A percentile compares a stretch with the other conserved stretches of the same genome.
These are phyloP conservation scores for Phytophthora sansomeana DNA, from an alignment of 352 stramenopile species.

Conservation along the genomic window DNA sequence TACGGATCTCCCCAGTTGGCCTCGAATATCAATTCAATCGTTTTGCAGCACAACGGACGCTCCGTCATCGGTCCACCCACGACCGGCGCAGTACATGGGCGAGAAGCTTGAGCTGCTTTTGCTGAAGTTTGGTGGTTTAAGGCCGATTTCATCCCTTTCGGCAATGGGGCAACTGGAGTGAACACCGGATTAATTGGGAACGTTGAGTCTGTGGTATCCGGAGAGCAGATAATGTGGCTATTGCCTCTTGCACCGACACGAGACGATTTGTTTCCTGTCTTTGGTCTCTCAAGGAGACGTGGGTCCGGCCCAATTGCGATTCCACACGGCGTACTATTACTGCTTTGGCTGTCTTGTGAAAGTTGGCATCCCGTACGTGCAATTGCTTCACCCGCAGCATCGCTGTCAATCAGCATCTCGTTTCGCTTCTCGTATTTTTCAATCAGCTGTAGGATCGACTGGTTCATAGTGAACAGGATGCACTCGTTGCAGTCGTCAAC, in stretches of 20 bases:
- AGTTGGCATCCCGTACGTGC: neutral
- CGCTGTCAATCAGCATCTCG: slow-evolving; percentile 7
- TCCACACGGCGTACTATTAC: neutral
- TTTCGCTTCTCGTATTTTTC: slow-evolving; percentile 82
- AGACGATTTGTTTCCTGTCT: slow-evolving; percentile 56
- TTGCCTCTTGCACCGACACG: slow-evolving; percentile 36
- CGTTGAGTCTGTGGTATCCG: slow-evolving; percentile 5
- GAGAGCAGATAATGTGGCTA: slow-evolving; percentile 29
- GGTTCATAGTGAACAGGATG: slow-evolving; percentile 86
- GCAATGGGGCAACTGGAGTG: slow-evolving; percentile 47
- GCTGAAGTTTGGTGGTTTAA: slow-evolving; percentile 43
- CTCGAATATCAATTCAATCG: slow-evolving; percentile 62
- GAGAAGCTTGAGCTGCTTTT: slow-evolving; percentile 18
- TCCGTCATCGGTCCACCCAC: slow-evolving; percentile 50
- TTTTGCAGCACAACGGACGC: slow-evolving; percentile 54
- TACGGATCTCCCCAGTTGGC: slow-evolving; percentile 81
- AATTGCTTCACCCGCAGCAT: neutral
- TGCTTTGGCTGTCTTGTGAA: neutral
- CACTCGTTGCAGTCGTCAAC: slow-evolving; percentile 77
- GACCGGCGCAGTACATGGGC: slow-evolving; percentile 73
- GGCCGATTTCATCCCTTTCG: slow-evolving; percentile 47
- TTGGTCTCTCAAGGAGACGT: slow-evolving; percentile 53
- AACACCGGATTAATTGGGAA: slow-evolving; percentile 25
- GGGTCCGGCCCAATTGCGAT: slow-evolving; percentile 17
- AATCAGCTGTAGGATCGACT: slow-evolving; percentile 78